A percentile compares a stretch with the other conserved stretches of the same genome.
Conservation (phyloP, 805 yeast genomes). For the Danielia oregonensis region DNA sequence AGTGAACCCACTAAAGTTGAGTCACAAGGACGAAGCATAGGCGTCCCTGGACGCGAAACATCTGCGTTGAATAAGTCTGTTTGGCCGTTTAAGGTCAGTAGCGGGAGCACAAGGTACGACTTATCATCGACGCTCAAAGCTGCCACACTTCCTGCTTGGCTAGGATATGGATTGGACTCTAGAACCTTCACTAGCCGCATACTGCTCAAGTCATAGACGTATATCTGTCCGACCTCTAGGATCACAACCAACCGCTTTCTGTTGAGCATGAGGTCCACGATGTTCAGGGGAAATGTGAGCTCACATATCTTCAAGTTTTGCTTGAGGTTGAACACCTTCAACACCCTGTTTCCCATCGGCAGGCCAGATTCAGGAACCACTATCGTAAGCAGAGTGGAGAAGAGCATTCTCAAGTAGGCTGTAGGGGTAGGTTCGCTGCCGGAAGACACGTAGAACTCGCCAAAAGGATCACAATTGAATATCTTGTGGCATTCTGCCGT, state of each 20-base stretch:
- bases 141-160: no score
- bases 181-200: constrained; percentile 63
- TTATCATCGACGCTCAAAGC: constrained; percentile 34
- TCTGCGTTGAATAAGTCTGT: constrained; percentile 29
- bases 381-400: constrained; percentile 39
- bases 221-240: constrained; percentile 70
- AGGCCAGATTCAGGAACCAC: constrained; percentile 30
- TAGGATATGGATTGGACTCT: constrained; percentile 22
- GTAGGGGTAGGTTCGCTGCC: constrained; percentile 22
- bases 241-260: constrained; percentile 78
- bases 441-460: constrained; percentile 34
- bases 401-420: constrained; percentile 33
- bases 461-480: constrained; percentile 45
- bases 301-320: constrained; percentile 68
- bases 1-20: constrained; percentile 14
- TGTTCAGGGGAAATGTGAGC: constrained; percentile 74
- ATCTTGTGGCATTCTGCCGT: constrained; percentile 32
- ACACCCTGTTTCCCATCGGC: constrained; percentile 24
- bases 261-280: constrained; percentile 72
- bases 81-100: constrained; percentile 24
- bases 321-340: constrained; percentile 38
- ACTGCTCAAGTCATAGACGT: constrained; percentile 85
- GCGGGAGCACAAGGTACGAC: constrained; percentile 34
- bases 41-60: constrained; percentile 7
- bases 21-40: constrained; percentile 19